phyloP scores from a whole-genome alignment of 2,329 filamentous ascomycete species.

The Venturia effusa region DNA sequence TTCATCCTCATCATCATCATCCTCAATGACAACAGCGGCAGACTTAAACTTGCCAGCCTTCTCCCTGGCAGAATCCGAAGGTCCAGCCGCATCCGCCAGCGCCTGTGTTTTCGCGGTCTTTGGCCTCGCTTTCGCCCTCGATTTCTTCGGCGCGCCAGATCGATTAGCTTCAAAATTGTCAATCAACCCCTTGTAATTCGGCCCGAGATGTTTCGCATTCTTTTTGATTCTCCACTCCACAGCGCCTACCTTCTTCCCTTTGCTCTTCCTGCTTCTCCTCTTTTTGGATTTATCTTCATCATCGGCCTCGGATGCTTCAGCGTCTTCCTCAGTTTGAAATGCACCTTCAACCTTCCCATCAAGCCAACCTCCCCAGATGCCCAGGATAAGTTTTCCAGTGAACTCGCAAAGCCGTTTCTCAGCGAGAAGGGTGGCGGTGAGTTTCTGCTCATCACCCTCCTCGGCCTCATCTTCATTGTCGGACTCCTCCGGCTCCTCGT shows the following conservation, averaged over 20 bases:
- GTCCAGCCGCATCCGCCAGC: background rate
- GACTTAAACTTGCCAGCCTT: slow-evolving; percentile 16
- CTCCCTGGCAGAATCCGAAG: slow-evolving; percentile 23
- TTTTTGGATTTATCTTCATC: slow-evolving; percentile 31
- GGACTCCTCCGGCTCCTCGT: slow-evolving; percentile 50
- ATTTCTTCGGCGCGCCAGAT: slow-evolving; percentile 34
- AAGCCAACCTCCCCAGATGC: slow-evolving; percentile 22
- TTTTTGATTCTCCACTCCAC: slow-evolving; percentile 62
- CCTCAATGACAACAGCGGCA: slow-evolving; percentile 17
- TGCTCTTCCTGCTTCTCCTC: slow-evolving; percentile 41
- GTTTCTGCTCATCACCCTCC: slow-evolving; percentile 35
- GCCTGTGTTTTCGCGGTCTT: slow-evolving; percentile 8
- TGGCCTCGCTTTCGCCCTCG: slow-evolving; percentile 28
- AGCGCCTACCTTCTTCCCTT: slow-evolving; percentile 43
- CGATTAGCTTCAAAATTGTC: slow-evolving; percentile 63
- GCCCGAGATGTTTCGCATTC: slow-evolving; percentile 70
- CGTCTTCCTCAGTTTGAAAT: slow-evolving; percentile 46
- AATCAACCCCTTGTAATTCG: slow-evolving; percentile 77
- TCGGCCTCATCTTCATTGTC: slow-evolving; percentile 46
- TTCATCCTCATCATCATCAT: slow-evolving; percentile 24
- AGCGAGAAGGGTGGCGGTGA: slow-evolving; percentile 29
- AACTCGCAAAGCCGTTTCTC: slow-evolving; percentile 12
- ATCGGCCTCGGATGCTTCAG: slow-evolving; percentile 35
- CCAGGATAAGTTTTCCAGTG: slow-evolving; percentile 12
- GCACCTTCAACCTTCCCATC: slow-evolving; percentile 55